Evolutionary conservation across 2,329 filamentous ascomycete genomes (phyloP), one percentile per base, ranked within the genome.

Genomic region (Botryotinia convoluta): DNA sequence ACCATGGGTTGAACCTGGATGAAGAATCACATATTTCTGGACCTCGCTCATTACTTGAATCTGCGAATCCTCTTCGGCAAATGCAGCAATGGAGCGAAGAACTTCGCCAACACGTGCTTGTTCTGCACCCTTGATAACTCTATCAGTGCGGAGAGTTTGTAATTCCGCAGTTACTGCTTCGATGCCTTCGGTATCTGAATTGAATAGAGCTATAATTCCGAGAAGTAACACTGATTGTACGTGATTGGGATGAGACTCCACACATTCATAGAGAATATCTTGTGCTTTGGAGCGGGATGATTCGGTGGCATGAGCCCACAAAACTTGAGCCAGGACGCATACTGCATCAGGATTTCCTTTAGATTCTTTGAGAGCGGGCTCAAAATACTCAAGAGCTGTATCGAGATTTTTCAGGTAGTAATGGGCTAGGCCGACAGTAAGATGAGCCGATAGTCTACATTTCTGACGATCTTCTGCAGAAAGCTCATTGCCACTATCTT

Each of bases 271-370:
- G 0, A 99, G 86, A 76, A 93, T 89, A 70, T 92, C 90, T 5
- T 94, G 88, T 26, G 95, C 95, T 75, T 92, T 90, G 68, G 91
- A 89, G 64, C 91, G 89, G 72, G 95, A 92, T 0, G 90, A 87
- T 10, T 91, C 89, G 0, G 90, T 90, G 14, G 93, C 94, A 76
- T 93, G 94, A 0, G 95, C 95, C 95, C 96, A 99, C 0, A 98
- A 87, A 0, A 98, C 93, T 82, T 98, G 94, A 0, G 95, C 93
- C 20, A 98, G 86, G 20, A 98, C 86, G 79, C 95, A 98, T 0
- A 94, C 91, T 1, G 95, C 92, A 79, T 98, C 94, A 0, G 95
- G 92, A 75, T 94, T 90, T 54, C 88, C 88, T 44, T 88, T 84
- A 1, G 92, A 94, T 80, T 97, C 94, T 72, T 91, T 86, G 12